These are phyloP conservation scores for Glutinoglossum americanum DNA, from an alignment of 495 filamentous ascomycete species.

Conservation along the genomic window DNA sequence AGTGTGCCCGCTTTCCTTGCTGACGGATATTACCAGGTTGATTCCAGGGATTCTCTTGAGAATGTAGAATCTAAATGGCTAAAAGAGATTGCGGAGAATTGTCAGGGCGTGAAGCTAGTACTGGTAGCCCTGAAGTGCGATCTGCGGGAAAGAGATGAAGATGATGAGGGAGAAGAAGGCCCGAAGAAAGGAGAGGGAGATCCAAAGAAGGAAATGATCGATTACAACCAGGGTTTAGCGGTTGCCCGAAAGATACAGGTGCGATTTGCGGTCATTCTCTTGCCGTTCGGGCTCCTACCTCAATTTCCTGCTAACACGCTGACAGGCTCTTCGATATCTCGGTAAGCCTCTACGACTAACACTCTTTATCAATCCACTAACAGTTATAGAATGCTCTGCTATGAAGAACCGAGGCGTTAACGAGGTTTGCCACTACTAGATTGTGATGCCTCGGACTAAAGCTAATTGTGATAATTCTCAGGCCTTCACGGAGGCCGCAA, in stretches of 20 bases:
- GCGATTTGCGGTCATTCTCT: background rate
- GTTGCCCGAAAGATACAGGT: constrained; percentile 68
- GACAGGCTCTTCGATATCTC: constrained; percentile 63
- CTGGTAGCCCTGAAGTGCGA: constrained; percentile 96
- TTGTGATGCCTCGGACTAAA: too few relatives aligned
- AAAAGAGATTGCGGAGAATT: constrained; percentile 91
- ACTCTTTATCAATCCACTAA: background rate
- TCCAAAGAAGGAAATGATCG: constrained; percentile 51
- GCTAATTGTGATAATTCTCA: background rate
- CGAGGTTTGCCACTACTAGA: constrained; percentile 26
- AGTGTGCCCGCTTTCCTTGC: background rate
- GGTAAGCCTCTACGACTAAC: constrained; percentile 25
- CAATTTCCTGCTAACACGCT: constrained; percentile 1
- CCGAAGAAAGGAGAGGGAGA: constrained; percentile 24
- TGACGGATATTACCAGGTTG: constrained; percentile 28
- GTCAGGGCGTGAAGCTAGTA: constrained; percentile 79
- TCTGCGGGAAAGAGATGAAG: constrained; percentile 48
- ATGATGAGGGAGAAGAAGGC: constrained; percentile 32
- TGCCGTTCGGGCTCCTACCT: background rate
- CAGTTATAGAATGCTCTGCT: constrained; percentile 68
- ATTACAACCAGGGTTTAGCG: constrained; percentile 79
- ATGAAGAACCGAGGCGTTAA: constrained; percentile 95
- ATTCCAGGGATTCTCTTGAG: constrained; percentile 86
- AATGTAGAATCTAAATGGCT: constrained; percentile 99
- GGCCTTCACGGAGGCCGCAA: constrained; percentile 91